Conservation (phyloP, 768 basidiomycete genomes). For the Collybia sordida region DNA sequence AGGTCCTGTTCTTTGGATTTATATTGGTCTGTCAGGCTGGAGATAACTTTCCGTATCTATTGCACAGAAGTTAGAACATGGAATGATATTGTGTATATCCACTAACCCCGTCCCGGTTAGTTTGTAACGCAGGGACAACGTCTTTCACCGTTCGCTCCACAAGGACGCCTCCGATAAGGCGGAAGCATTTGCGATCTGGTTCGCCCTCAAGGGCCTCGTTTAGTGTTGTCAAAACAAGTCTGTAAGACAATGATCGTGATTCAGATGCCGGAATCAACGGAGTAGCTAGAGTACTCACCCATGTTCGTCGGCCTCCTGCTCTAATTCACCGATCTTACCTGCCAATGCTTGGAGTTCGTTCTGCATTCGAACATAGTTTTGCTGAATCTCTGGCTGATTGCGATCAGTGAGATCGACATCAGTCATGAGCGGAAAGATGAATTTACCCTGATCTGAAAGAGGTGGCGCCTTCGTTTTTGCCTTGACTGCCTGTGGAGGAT, state of each 20-base stretch:
- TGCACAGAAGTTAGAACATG: conserved; percentile 15
- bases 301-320: conserved; percentile 95
- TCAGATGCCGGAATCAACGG: conserved; percentile 2
- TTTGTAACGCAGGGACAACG: conserved; percentile 86
- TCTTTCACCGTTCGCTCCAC: conserved; percentile 96
- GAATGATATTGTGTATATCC: neutral
- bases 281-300: conserved; percentile 49
- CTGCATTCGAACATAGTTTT: conserved; percentile 78
- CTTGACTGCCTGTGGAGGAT: conserved; percentile 47
- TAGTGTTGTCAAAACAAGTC: conserved; percentile 86
- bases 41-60: conserved; percentile 82
- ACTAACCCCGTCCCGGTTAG: conserved; percentile 85
- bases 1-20: conserved; percentile 85
- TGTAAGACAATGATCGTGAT: conserved; percentile 27
- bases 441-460: conserved; percentile 74
- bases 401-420: conserved; percentile 28
- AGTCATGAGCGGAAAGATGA: neutral
- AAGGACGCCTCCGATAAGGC: conserved; percentile 91
- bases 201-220: conserved; percentile 80
- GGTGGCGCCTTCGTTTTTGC: conserved; percentile 56
- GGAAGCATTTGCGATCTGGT: conserved; percentile 93
- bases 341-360: conserved; percentile 90
- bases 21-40: conserved; percentile 82
- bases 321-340: conserved; percentile 93
- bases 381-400: conserved; percentile 76